Conservation (phyloP, 1,284 basidiomycete genomes). For the Pulveroboletus sp. region DNA sequence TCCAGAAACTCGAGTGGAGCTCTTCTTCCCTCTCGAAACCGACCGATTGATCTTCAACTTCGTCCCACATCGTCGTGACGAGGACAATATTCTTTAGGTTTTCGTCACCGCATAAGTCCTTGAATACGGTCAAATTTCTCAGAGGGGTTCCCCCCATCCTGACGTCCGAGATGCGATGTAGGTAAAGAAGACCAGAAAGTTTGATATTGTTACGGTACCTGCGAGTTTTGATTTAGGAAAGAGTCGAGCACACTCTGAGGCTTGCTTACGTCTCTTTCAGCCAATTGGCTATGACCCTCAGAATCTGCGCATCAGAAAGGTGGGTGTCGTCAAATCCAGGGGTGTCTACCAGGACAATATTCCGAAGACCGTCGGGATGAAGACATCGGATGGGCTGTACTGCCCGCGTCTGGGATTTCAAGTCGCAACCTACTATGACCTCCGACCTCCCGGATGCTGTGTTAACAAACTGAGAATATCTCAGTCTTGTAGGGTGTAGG, state of each 20-base stretch:
- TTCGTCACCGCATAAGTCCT: slow-evolving; percentile 27
- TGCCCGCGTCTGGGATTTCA: slow-evolving; percentile 9
- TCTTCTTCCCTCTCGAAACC: slow-evolving; percentile 18
- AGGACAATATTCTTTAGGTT: slow-evolving; percentile 28
- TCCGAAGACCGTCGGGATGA: slow-evolving; percentile 18
- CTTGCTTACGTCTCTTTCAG: slow-evolving; percentile 25
- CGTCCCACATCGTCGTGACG: slow-evolving; percentile 36
- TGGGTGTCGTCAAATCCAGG: slow-evolving; percentile 29
- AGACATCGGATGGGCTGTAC: slow-evolving; percentile 18
- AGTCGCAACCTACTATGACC: background rate
- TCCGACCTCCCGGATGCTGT: slow-evolving; percentile 9
- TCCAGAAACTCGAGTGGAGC: slow-evolving; percentile 15
- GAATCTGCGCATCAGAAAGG: slow-evolving; percentile 16
- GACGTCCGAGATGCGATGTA: slow-evolving; percentile 42
- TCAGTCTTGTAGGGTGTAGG: background rate
- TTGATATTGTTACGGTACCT: slow-evolving; percentile 22
- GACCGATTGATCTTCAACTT: slow-evolving; percentile 26
- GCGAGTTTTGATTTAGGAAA: background rate
- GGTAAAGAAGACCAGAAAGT: slow-evolving; percentile 30
- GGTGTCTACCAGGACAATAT: slow-evolving; percentile 29
- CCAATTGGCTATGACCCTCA: slow-evolving; percentile 25
- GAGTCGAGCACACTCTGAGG: background rate
- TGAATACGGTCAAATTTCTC: slow-evolving; percentile 25
- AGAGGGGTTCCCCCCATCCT: slow-evolving; percentile 42
- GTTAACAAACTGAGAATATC: slow-evolving; percentile 24